These are phyloP conservation scores for Henningerozyma blattae DNA, from an alignment of 805 yeast genomes.

Conservation along the genomic window DNA sequence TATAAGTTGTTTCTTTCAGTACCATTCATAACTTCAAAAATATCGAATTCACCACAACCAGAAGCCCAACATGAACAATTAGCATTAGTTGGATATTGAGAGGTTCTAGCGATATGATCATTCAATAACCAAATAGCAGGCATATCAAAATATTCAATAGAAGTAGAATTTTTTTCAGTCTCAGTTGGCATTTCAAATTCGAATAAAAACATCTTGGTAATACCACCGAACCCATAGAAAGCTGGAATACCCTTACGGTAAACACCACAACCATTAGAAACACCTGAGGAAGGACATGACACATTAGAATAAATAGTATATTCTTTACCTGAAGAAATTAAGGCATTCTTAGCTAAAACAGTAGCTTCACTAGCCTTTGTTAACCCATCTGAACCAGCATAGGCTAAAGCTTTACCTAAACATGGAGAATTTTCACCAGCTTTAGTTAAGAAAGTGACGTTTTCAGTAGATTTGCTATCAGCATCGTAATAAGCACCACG, in stretches of 20 bases:
- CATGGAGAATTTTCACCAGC: constrained; percentile 53
- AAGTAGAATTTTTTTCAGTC: constrained; percentile 24
- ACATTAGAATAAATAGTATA: constrained; percentile 46
- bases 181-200: constrained; percentile 60
- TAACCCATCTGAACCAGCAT: constrained; percentile 46
- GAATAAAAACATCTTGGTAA: constrained; percentile 59
- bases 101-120: constrained; percentile 61
- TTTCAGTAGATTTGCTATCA: constrained; percentile 35
- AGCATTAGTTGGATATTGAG: constrained; percentile 47
- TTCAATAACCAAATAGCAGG: constrained; percentile 73
- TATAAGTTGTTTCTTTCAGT: constrained; percentile 44
- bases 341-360: constrained; percentile 35
- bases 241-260: constrained; percentile 68
- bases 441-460: constrained; percentile 55
- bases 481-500: constrained; percentile 48
- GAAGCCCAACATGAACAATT: constrained; percentile 69
- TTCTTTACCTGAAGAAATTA: constrained; percentile 47
- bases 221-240: constrained; percentile 56
- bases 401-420: constrained; percentile 56
- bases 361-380: constrained; percentile 35
- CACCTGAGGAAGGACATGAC: constrained; percentile 43
- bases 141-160: constrained; percentile 36
- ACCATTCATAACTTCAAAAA: constrained; percentile 60
- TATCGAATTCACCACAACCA: constrained; percentile 73
- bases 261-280: constrained; percentile 58